Conservation (phyloP, 495 filamentous ascomycete species). For the Choiromyces venosus region DNA sequence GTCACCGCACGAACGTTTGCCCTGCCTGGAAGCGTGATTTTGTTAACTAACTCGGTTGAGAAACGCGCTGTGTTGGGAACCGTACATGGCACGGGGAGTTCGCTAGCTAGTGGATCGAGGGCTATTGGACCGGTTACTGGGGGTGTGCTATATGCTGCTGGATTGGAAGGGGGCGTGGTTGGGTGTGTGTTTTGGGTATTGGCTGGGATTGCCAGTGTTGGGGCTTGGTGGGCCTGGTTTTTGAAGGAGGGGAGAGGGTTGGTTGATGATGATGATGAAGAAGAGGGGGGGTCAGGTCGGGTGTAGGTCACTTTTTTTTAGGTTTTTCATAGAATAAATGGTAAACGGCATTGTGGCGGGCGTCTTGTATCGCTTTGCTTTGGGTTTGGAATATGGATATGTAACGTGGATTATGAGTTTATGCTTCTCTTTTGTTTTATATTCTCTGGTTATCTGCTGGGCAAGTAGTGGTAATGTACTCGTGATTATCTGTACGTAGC, state of each 20-base stretch:
- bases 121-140: slow-evolving; percentile 63
- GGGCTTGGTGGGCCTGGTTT: slow-evolving; percentile 50
- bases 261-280: neutral
- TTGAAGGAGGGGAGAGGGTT: slow-evolving; percentile 54
- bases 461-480: no score
- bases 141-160: slow-evolving; percentile 59
- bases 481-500: no score
- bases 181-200: slow-evolving; percentile 67
- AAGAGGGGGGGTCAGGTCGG: neutral
- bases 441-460: no score
- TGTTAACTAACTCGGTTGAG: slow-evolving; percentile 66
- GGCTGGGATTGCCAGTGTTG: slow-evolving; percentile 51
- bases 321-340: no score
- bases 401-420: no score
- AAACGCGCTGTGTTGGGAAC: slow-evolving; percentile 59
- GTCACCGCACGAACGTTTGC: slow-evolving; percentile 68
- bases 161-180: slow-evolving; percentile 60
- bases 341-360: no score
- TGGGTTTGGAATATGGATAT: no score
- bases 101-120: slow-evolving; percentile 54
- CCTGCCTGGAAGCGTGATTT: slow-evolving; percentile 60
- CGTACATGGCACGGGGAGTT: slow-evolving; percentile 64
- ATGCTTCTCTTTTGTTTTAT: no score
- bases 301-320: no score
- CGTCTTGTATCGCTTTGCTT: no score